Conservation (phyloP, 768 basidiomycete species). For the Hysterangium stoloniferum region DNA sequence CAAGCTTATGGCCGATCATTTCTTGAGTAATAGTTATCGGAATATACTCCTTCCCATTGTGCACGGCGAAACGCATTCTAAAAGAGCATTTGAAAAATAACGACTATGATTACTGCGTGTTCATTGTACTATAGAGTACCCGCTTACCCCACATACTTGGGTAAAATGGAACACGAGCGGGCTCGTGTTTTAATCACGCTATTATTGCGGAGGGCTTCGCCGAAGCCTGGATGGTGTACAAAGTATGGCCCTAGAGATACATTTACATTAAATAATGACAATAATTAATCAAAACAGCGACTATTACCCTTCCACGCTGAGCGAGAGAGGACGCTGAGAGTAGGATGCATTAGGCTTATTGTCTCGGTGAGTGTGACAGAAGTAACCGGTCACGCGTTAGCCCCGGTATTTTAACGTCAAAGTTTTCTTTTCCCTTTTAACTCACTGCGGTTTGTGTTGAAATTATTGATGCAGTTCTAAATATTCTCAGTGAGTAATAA, state of each 20-base stretch:
- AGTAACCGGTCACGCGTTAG: too few species aligned
- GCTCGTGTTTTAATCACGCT: slow-evolving; percentile 85
- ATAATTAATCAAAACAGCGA: neutral
- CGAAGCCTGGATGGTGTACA: slow-evolving; percentile 83
- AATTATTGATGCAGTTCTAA: too few species aligned
- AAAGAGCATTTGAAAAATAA: too few species aligned
- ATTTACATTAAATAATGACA: neutral
- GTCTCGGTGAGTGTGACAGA: too few species aligned
- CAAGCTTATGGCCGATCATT: slow-evolving; percentile 98
- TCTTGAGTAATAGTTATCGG: slow-evolving; percentile 88
- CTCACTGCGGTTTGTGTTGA: too few species aligned
- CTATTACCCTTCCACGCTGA: slow-evolving; percentile 77
- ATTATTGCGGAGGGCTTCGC: slow-evolving; percentile 72
- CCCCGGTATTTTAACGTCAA: too few species aligned
- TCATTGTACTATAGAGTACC: too few species aligned
- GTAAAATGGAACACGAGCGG: slow-evolving; percentile 85
- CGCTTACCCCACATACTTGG: slow-evolving; percentile 98
- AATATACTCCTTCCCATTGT: slow-evolving; percentile 87
- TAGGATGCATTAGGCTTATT: slow-evolving; percentile 75
- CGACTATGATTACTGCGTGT: too few species aligned
- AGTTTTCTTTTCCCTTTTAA: too few species aligned
- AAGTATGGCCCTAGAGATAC: slow-evolving; percentile 76
- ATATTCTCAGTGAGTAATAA: too few species aligned
- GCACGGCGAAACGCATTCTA: slow-evolving; percentile 86
- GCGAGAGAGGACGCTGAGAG: slow-evolving; percentile 50